Base-by-base conservation (phyloP, 2,329 filamentous ascomycete genomes). In the Emmonsia crescens region DNA sequence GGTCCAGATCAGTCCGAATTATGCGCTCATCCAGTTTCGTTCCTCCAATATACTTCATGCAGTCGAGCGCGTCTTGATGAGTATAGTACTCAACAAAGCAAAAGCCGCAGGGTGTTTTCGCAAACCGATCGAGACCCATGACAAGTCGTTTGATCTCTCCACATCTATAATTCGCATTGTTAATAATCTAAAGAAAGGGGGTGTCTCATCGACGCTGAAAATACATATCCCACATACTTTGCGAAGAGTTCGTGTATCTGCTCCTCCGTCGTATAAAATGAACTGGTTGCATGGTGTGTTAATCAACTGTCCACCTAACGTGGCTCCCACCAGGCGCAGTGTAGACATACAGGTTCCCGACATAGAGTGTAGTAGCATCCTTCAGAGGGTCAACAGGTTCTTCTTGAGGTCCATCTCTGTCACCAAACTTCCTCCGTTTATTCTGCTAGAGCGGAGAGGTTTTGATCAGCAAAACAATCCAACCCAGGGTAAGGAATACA, bases 71-170 rank as follows among this genome's bases (percentile, higher is more conserved):
- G 75, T 99, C 94, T 73, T 96, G 88, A 75, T 97, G 94, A 36
- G 88, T 96, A 80, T 96, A 97, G 79, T 99, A 99, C 78, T 99
- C 94, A 71, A 99, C 94, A 73, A 99, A 99, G 81, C 94, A 99
- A 82, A 99, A 99, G 48, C 94, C 94, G 76, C 94, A 99, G 1
- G 94, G 94, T 0, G 94, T 99, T 80, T 99, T 99, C 76, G 89
- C 89, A 80, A 94, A 96, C 62, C 94, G 88, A 74, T 99, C 94
- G 59, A 99, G 85, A 57, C 94, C 94, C 94, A 99, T 99, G 66
- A 99, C 85, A 56, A 99, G 85, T 33, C 94, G 89, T 79, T 99
- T 99, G 78, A 99, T 96, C 79, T 97, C 94, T 70, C 94, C 94
- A 76, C 91, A 87, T 73, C 82, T 85, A 60, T 36, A 63, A 10